Evolutionary conservation across 257 asterid species (phyloP).

Genomic region (Solanum pinnatisectum): DNA sequence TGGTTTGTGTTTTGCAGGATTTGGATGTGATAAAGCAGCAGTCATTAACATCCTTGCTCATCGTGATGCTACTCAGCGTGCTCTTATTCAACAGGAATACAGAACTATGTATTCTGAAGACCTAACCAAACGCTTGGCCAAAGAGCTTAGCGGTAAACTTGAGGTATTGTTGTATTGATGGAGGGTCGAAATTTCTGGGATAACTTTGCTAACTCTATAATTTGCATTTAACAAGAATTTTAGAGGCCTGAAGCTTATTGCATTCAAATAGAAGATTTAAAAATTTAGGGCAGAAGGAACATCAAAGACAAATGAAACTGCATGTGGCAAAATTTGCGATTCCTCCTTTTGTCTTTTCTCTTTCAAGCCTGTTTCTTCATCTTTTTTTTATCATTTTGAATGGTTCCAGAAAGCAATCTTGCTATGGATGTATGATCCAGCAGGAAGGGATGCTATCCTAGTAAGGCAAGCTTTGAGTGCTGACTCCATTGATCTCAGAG

Average conservation of each 20-base stretch:
- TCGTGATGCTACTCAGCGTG: conserved; percentile 75
- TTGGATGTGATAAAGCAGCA: conserved; percentile 85
- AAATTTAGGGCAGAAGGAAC: not conserved
- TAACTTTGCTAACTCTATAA: not conserved
- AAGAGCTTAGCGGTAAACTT: conserved; percentile 76
- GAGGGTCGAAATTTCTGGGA: not conserved
- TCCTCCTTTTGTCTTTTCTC: not conserved
- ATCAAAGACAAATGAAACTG: not conserved
- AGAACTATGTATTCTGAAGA: conserved; percentile 59
- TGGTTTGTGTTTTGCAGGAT: conserved; percentile 31
- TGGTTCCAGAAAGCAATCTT: conserved; percentile 60
- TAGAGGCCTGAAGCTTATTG: not conserved
- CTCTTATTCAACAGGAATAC: conserved; percentile 79
- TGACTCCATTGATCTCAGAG: conserved; percentile 40
- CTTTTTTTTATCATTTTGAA: not conserved
- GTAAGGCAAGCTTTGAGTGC: conserved; percentile 43
- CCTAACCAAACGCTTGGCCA: conserved; percentile 59
- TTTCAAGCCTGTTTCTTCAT: not conserved
- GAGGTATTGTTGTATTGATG: conserved; percentile 35
- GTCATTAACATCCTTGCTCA: conserved; percentile 79
- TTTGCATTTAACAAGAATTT: not conserved
- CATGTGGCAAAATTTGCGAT: not conserved
- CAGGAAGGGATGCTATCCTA: conserved; percentile 65
- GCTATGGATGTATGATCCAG: conserved; percentile 93
- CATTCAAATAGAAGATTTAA: not conserved